A percentile compares a stretch with the other conserved stretches of the same genome.
Conservation (phyloP, 2,329 filamentous ascomycete species). For the Trichophyton mentagrophytes region DNA sequence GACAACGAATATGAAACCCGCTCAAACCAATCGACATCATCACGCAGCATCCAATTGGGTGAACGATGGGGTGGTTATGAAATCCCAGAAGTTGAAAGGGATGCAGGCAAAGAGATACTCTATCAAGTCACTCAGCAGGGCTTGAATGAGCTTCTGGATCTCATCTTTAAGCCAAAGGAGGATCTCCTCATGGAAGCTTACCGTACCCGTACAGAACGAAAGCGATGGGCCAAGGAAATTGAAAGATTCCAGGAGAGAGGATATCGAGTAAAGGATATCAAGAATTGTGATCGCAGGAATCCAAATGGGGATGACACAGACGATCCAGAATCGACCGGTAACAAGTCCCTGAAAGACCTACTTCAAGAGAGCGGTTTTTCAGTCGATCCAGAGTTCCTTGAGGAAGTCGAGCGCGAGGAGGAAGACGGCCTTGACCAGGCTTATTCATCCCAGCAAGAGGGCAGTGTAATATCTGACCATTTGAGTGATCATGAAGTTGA, state of each 20-base stretch:
- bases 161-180: constrained; percentile 71
- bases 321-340: constrained; percentile 10
- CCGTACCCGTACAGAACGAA: constrained; percentile 49
- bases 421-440: neutral
- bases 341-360: constrained; percentile 33
- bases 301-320: constrained; percentile 20
- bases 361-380: constrained; percentile 32
- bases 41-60: constrained; percentile 50
- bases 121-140: constrained; percentile 87
- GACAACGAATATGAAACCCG: constrained; percentile 55
- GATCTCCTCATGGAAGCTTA: constrained; percentile 58
- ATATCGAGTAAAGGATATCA: constrained; percentile 6
- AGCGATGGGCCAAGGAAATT: constrained; percentile 38
- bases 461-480: neutral
- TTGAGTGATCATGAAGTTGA: constrained; percentile 5
- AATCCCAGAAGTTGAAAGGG: constrained; percentile 65
- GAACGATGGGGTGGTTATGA: constrained; percentile 68
- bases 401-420: neutral
- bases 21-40: constrained; percentile 61
- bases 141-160: constrained; percentile 82
- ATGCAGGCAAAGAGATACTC: constrained; percentile 75
- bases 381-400: constrained; percentile 15
- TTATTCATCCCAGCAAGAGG: constrained; percentile 4
- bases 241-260: constrained; percentile 21
- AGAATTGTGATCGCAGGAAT: neutral